Conservation (phyloP, 345 rosid species). For the Clausena lansium region DNA sequence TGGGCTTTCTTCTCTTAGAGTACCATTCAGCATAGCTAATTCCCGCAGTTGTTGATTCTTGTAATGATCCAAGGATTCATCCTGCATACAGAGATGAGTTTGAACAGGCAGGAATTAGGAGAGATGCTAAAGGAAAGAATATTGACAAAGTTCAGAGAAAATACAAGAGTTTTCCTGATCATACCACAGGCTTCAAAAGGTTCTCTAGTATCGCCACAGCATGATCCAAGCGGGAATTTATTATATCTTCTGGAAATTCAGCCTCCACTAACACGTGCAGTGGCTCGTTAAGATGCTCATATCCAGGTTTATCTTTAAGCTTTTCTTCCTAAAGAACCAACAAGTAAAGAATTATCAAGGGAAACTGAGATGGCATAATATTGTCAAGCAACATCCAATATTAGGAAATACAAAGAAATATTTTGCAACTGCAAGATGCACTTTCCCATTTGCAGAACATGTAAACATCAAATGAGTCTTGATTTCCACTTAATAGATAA, state of each 20-base stretch:
- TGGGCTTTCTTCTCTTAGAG: conserved; percentile 80
- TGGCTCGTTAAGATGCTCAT: conserved; percentile 88
- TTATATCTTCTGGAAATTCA: conserved; percentile 77
- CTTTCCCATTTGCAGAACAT: neutral
- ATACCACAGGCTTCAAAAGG: conserved; percentile 89
- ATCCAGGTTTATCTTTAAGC: conserved; percentile 85
- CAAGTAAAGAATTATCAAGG: neutral
- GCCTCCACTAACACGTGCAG: conserved; percentile 86
- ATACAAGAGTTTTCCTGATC: neutral
- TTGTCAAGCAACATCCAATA: no score
- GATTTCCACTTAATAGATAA: neutral
- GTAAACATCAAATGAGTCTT: neutral
- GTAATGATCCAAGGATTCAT: conserved; percentile 84
- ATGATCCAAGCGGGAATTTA: conserved; percentile 61
- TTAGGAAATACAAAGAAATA: no score
- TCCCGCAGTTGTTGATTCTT: no score
- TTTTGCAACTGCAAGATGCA: no score
- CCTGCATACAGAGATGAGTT: conserved; percentile 35
- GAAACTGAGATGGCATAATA: conserved; percentile 3
- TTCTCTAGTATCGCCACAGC: conserved; percentile 68
- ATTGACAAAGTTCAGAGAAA: neutral
- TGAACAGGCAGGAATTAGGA: neutral
- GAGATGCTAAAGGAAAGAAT: neutral
- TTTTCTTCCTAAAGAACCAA: conserved; percentile 64
- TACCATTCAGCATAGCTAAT: conserved; percentile 77